Evolutionary conservation across 2,329 filamentous ascomycete genomes (phyloP).

Genomic region (Claviceps paspali): DNA sequence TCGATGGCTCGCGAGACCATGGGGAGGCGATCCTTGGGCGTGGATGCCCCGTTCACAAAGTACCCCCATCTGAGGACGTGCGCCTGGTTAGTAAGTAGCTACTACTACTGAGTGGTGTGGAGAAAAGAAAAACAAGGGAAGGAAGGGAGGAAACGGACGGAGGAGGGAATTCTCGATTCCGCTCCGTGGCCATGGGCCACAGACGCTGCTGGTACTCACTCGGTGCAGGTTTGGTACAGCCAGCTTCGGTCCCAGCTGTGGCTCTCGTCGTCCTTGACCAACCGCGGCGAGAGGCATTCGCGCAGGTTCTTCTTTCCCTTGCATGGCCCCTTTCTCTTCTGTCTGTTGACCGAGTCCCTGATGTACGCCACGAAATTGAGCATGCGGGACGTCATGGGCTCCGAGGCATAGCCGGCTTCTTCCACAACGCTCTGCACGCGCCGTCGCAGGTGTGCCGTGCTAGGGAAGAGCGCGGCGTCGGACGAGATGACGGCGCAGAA

Average conservation of each 20-base stretch:
- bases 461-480: conserved; percentile 24
- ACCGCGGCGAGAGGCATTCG: conserved; percentile 18
- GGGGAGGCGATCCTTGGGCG: conserved; percentile 47
- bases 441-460: conserved; percentile 19
- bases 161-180: too few species aligned
- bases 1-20: conserved; percentile 57
- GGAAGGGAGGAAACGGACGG: background rate
- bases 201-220: conserved; percentile 28
- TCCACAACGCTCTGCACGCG: conserved; percentile 24
- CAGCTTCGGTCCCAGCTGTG: conserved; percentile 22
- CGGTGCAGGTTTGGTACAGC: conserved; percentile 39
- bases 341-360: conserved; percentile 18
- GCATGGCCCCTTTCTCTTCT: conserved; percentile 8
- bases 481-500: conserved; percentile 35
- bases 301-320: conserved; percentile 10
- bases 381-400: conserved; percentile 25
- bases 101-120: too few species aligned
- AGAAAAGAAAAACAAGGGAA: background rate
- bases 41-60: conserved; percentile 56
- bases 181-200: too few species aligned
- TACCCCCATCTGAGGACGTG: conserved; percentile 58
- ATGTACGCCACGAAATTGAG: conserved; percentile 37
- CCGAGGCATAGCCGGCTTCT: conserved; percentile 24
- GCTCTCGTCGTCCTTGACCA: conserved; percentile 9
- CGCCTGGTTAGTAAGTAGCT: too few species aligned